These are phyloP conservation scores for Myxozyma neglecta DNA, from an alignment of 805 yeast species.

Conservation along the genomic window DNA sequence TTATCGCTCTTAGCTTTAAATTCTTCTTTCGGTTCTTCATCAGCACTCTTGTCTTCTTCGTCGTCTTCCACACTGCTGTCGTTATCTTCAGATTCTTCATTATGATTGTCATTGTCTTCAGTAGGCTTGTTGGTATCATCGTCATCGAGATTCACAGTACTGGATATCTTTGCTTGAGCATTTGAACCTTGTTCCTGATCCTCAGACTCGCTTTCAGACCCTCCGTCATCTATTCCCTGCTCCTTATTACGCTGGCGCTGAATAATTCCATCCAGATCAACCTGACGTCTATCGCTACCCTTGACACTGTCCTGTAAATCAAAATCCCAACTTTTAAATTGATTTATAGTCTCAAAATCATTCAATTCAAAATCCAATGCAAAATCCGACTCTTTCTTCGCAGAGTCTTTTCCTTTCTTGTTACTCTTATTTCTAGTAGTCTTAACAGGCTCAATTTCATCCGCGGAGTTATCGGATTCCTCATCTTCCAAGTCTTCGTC, in stretches of 20 bases:
- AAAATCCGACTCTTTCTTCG: constrained; percentile 41
- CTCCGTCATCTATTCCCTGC: constrained; percentile 33
- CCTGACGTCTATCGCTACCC: constrained; percentile 50
- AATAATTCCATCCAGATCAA: constrained; percentile 84
- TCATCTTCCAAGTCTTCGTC: constrained; percentile 24
- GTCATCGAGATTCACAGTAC: neutral
- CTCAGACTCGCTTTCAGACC: constrained; percentile 35
- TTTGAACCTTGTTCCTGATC: neutral
- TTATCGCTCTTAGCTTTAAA: constrained; percentile 33
- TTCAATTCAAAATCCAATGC: constrained; percentile 70
- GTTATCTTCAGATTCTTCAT: constrained; percentile 23
- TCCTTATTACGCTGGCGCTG: constrained; percentile 75
- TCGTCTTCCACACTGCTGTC: constrained; percentile 45
- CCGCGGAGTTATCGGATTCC: constrained; percentile 11
- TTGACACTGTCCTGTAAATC: constrained; percentile 44
- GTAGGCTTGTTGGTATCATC: constrained; percentile 48
- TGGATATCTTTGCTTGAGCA: neutral
- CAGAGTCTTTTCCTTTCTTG: neutral
- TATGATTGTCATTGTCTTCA: constrained; percentile 39
- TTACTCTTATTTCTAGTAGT: neutral
- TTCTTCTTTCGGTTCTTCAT: constrained; percentile 1
- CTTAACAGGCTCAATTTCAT: constrained; percentile 7
- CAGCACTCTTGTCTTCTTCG: constrained; percentile 39
- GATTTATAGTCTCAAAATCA: constrained; percentile 47
- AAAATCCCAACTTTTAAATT: constrained; percentile 84